These are phyloP conservation scores for Pichia sp. DNA, from an alignment of 1,139 yeast genomes.

Conservation along the genomic window DNA sequence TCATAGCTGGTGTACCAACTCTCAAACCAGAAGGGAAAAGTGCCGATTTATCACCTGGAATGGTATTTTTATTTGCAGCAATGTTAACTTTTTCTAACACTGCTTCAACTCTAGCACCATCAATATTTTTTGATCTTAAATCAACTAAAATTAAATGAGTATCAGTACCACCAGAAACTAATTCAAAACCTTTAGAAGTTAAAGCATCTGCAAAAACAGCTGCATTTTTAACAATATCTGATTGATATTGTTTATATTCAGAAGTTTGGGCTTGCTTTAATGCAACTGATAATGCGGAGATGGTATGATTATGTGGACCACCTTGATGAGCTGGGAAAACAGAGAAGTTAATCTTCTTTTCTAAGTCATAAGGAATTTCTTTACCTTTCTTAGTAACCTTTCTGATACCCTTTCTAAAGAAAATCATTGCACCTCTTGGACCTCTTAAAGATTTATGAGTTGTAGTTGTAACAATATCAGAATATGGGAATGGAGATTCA, in stretches of 20 bases:
- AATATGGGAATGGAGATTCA: slow-evolving; percentile 86
- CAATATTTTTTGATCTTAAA: slow-evolving; percentile 76
- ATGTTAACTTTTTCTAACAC: slow-evolving; percentile 84
- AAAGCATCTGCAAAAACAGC: slow-evolving; percentile 68
- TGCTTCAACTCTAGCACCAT: slow-evolving; percentile 94
- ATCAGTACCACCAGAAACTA: slow-evolving; percentile 92
- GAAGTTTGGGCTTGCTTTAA: slow-evolving; percentile 84
- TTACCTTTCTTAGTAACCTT: slow-evolving; percentile 82
- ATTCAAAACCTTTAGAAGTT: slow-evolving; percentile 57
- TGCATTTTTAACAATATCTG: slow-evolving; percentile 76
- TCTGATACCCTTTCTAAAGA: slow-evolving; percentile 89
- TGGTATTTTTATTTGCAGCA: slow-evolving; percentile 93
- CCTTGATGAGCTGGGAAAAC: slow-evolving; percentile 99
- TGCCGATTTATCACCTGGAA: slow-evolving; percentile 94
- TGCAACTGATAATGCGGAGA: slow-evolving; percentile 91
- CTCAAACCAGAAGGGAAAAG: slow-evolving; percentile 92
- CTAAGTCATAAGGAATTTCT: slow-evolving; percentile 80
- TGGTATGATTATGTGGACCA: slow-evolving; percentile 98
- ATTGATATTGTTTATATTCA: slow-evolving; percentile 80
- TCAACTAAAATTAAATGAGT: slow-evolving; percentile 86
- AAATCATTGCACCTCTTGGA: slow-evolving; percentile 98
- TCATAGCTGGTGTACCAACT: slow-evolving; percentile 98
- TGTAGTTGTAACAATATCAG: slow-evolving; percentile 95
- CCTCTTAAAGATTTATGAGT: slow-evolving; percentile 97
- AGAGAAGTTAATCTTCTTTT: slow-evolving; percentile 84